Conservation (phyloP, 2,329 filamentous ascomycete genomes). For the Aschersonia sp. region DNA sequence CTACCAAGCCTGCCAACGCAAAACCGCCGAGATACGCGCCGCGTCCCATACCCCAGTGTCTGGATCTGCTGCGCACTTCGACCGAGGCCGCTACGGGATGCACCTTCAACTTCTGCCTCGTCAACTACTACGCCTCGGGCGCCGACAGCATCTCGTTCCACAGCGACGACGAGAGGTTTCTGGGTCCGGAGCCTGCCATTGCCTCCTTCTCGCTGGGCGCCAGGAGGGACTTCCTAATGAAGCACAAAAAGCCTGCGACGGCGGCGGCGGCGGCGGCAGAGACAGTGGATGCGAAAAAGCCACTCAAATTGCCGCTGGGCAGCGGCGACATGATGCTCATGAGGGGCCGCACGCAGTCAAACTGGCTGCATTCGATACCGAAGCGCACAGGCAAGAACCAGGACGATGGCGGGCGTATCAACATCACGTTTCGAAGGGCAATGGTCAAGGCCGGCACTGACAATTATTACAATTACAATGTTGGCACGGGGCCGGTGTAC, state of each 20-base stretch:
- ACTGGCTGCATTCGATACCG: constrained; percentile 67
- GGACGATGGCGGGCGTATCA: constrained; percentile 50
- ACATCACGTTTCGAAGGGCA: constrained; percentile 65
- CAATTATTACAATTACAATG: constrained; percentile 78
- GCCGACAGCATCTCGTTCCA: constrained; percentile 68
- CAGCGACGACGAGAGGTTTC: constrained; percentile 66
- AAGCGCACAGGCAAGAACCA: constrained; percentile 53
- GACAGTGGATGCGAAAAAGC: constrained; percentile 18
- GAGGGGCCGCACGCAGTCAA: constrained; percentile 58
- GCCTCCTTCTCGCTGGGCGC: constrained; percentile 63
- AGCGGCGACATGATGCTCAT: constrained; percentile 71
- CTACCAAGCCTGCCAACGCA: too few species aligned
- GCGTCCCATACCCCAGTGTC: constrained; percentile 55
- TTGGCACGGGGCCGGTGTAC: constrained; percentile 54
- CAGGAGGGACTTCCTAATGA: constrained; percentile 61
- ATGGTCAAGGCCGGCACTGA: constrained; percentile 59
- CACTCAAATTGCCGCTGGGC: constrained; percentile 37
- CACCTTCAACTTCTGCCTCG: constrained; percentile 63
- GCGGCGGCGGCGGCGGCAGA: constrained; percentile 20
- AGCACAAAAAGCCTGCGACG: constrained; percentile 46
- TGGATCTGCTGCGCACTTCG: constrained; percentile 45
- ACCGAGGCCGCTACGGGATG: constrained; percentile 54
- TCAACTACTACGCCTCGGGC: constrained; percentile 73
- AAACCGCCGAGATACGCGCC: constrained; percentile 38
- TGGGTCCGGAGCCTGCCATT: constrained; percentile 55